phyloP scores from a whole-genome alignment of 2,329 filamentous ascomycete species.

The Fusarium temperatum region DNA sequence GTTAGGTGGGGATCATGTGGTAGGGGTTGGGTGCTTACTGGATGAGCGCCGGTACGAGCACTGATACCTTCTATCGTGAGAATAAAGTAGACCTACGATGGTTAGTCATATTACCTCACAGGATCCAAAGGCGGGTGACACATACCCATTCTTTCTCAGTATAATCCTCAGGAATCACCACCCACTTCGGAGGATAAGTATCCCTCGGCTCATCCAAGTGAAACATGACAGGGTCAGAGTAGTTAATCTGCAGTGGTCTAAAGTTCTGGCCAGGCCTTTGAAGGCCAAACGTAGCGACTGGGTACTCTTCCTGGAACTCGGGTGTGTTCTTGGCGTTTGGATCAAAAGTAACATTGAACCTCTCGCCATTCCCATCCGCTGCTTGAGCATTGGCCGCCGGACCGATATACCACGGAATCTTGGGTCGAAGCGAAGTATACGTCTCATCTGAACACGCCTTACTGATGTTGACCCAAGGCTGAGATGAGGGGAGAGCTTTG shows the following conservation, averaged over 20 bases:
- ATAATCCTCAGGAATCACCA: slow-evolving; percentile 32
- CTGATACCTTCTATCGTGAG: slow-evolving; percentile 19
- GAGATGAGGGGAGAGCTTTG: neutral
- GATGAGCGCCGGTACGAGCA: slow-evolving; percentile 13
- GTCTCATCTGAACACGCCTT: slow-evolving; percentile 29
- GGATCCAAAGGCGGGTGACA: rapidly evolving
- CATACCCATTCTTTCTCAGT: slow-evolving; percentile 32
- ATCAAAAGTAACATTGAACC: slow-evolving; percentile 30
- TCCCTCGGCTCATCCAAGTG: slow-evolving; percentile 12
- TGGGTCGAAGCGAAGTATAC: slow-evolving; percentile 21
- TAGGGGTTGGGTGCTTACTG: neutral
- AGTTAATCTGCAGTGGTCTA: slow-evolving; percentile 29
- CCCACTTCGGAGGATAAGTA: slow-evolving; percentile 17
- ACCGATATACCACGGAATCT: slow-evolving; percentile 34
- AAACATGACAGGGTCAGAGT: slow-evolving; percentile 24
- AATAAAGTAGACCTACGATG: slow-evolving; percentile 19
- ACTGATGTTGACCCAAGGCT: slow-evolving; percentile 11
- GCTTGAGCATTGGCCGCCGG: slow-evolving; percentile 25
- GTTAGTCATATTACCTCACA: rapidly evolving
- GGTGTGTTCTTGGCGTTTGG: neutral
- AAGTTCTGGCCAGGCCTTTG: slow-evolving; percentile 16
- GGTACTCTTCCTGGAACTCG: slow-evolving; percentile 7
- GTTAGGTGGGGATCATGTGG: rapidly evolving
- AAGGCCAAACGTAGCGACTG: slow-evolving; percentile 17
- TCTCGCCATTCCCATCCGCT: neutral